These are phyloP conservation scores for Cicer judaicum DNA, from an alignment of 306 rosid genomes.

Conservation along the genomic window DNA sequence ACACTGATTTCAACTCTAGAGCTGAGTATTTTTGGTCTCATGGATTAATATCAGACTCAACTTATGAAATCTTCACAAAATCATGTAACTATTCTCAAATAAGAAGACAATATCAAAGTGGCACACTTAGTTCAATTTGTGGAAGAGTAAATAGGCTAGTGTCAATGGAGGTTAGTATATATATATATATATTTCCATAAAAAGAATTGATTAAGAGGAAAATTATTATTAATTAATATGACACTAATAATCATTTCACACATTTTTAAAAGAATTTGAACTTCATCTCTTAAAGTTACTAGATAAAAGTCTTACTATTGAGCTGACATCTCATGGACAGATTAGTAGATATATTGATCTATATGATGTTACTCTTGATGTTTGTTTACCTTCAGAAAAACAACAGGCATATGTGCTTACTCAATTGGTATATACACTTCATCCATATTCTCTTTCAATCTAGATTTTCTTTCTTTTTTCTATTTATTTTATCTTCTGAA, in stretches of 20 bases:
- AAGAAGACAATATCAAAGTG: slow-evolving; percentile 48
- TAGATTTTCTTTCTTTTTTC: neutral
- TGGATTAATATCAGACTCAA: slow-evolving; percentile 69
- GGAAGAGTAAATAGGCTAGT: slow-evolving; percentile 41
- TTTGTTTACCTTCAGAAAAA: slow-evolving; percentile 52
- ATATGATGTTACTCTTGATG: slow-evolving; percentile 62
- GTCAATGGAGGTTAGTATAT: slow-evolving; percentile 45
- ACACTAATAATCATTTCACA: neutral
- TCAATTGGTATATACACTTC: slow-evolving; percentile 50
- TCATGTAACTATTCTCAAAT: slow-evolving; percentile 64
- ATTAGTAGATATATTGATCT: slow-evolving; percentile 36
- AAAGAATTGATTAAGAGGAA: neutral
- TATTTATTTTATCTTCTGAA: neutral
- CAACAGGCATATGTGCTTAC: slow-evolving; percentile 52
- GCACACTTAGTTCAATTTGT: slow-evolving; percentile 46
- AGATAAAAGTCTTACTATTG: neutral
- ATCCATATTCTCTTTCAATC: neutral
- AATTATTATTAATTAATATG: neutral
- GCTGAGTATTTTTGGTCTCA: slow-evolving; percentile 71
- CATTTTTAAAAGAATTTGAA: neutral
- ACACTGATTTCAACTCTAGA: slow-evolving; percentile 64
- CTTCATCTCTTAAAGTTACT: neutral
- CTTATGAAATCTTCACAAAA: slow-evolving; percentile 47
- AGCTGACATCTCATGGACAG: neutral
- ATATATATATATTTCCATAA: neutral